Conservation (phyloP, 2,329 filamentous ascomycete species). For the Exophiala viscosa region DNA sequence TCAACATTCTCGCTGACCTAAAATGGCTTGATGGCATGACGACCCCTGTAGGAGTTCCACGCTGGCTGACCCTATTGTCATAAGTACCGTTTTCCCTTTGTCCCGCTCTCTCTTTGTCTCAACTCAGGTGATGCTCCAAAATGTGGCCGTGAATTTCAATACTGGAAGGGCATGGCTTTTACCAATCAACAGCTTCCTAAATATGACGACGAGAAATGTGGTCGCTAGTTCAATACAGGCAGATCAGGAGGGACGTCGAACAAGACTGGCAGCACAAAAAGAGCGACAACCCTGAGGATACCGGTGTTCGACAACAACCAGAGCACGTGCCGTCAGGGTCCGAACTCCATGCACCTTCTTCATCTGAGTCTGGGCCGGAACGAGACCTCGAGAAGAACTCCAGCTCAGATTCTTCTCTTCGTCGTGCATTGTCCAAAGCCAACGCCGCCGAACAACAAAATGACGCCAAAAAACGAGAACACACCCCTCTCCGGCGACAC, state of each 20-base stretch:
- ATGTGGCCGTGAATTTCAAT: too few species aligned
- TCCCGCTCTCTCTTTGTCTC: too few species aligned
- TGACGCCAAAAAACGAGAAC: not conserved
- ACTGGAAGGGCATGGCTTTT: too few species aligned
- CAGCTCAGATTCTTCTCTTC: not conserved
- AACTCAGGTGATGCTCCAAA: too few species aligned
- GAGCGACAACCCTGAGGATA: not conserved
- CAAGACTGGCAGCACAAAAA: not conserved
- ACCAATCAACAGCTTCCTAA: too few species aligned
- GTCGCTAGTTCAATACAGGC: constrained; percentile 1
- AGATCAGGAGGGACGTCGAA: constrained; percentile 1
- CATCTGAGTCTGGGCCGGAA: not conserved
- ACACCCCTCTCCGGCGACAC: not conserved
- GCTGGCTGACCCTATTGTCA: too few species aligned
- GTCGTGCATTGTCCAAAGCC: not conserved
- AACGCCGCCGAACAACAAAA: not conserved
- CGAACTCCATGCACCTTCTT: not conserved
- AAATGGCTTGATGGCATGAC: too few species aligned
- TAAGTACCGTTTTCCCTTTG: too few species aligned
- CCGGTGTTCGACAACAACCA: not conserved
- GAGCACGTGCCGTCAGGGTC: too few species aligned
- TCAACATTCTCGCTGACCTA: too few species aligned
- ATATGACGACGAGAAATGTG: not conserved
- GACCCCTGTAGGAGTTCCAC: too few species aligned
- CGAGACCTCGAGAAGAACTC: not conserved